Conservation (phyloP, 1,139 yeast species). For the Saccharomyces pastorianus region DNA sequence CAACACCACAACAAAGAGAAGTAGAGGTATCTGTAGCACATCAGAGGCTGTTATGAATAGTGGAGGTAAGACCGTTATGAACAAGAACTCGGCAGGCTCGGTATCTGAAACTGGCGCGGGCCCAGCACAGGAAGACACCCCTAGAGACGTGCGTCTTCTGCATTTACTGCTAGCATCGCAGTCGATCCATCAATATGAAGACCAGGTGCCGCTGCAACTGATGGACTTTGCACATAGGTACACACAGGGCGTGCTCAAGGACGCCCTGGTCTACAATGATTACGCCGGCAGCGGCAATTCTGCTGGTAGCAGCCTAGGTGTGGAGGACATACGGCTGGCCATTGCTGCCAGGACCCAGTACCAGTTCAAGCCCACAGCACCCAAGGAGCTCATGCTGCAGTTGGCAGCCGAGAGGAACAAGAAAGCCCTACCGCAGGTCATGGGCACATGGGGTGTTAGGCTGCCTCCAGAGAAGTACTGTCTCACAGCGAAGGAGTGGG, state of each 20-base stretch:
- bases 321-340: slow-evolving; percentile 87
- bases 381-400: slow-evolving; percentile 82
- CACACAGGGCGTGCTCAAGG: slow-evolving; percentile 77
- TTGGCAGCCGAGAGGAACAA: slow-evolving; percentile 88
- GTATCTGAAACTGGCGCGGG: neutral
- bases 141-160: slow-evolving; percentile 84
- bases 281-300: slow-evolving; percentile 42
- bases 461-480: slow-evolving; percentile 97
- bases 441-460: slow-evolving; percentile 87
- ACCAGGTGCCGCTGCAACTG: slow-evolving; percentile 86
- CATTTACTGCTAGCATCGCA: slow-evolving; percentile 90
- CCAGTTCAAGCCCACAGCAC: slow-evolving; percentile 87
- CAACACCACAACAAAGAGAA: neutral
- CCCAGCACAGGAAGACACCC: slow-evolving; percentile 35
- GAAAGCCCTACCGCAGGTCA: slow-evolving; percentile 82
- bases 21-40: neutral
- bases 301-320: slow-evolving; percentile 43
- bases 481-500: slow-evolving; percentile 44
- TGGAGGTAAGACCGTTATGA: neutral
- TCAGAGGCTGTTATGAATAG: neutral
- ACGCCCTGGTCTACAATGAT: slow-evolving; percentile 82
- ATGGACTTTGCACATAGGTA: slow-evolving; percentile 94
- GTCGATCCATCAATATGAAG: slow-evolving; percentile 86
- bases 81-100: neutral
- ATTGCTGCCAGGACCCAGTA: slow-evolving; percentile 89